A percentile compares a stretch with the other conserved stretches of the same genome.
phyloP scores from a whole-genome alignment of 2,329 filamentous ascomycete genomes.

The Grosmannia huntii region DNA sequence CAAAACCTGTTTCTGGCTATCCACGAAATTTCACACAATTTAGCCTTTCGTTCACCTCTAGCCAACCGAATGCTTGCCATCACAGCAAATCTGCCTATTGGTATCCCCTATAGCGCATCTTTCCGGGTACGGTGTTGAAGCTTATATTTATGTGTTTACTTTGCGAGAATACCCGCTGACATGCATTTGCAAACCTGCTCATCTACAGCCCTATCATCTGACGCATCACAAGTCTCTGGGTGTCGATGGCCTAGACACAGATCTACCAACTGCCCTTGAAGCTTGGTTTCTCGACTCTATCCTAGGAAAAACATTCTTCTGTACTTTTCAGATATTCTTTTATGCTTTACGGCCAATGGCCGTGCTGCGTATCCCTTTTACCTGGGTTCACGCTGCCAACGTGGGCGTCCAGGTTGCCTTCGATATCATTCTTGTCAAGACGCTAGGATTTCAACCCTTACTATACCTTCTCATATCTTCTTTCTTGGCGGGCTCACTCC shows the following conservation, averaged over 20 bases:
- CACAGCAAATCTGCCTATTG: constrained; percentile 90
- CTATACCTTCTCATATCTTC: constrained; percentile 79
- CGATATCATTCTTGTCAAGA: constrained; percentile 54
- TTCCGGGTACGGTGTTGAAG: constrained; percentile 55
- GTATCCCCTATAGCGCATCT: constrained; percentile 87
- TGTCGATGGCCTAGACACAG: constrained; percentile 89
- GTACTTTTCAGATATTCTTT: constrained; percentile 98
- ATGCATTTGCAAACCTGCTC: neutral
- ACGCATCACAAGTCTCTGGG: constrained; percentile 98
- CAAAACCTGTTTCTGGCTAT: constrained; percentile 98
- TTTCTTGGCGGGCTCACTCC: constrained; percentile 85
- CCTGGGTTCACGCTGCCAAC: constrained; percentile 73
- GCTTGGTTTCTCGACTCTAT: constrained; percentile 89
- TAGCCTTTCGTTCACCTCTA: constrained; percentile 72
- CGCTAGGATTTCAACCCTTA: constrained; percentile 50
- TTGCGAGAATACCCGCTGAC: constrained; percentile 4
- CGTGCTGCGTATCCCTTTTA: constrained; percentile 81
- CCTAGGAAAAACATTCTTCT: constrained; percentile 95
- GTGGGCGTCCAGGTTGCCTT: constrained; percentile 64
- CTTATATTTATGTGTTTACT: neutral
- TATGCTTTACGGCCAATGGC: constrained; percentile 94
- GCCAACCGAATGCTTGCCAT: constrained; percentile 82
- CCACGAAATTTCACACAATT: constrained; percentile 96
- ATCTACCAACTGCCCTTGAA: constrained; percentile 85
- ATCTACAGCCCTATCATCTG: constrained; percentile 72